Conservation (phyloP, 225 moss, liverwort and hornwort genomes). For the Sphagnum tenellum region DNA sequence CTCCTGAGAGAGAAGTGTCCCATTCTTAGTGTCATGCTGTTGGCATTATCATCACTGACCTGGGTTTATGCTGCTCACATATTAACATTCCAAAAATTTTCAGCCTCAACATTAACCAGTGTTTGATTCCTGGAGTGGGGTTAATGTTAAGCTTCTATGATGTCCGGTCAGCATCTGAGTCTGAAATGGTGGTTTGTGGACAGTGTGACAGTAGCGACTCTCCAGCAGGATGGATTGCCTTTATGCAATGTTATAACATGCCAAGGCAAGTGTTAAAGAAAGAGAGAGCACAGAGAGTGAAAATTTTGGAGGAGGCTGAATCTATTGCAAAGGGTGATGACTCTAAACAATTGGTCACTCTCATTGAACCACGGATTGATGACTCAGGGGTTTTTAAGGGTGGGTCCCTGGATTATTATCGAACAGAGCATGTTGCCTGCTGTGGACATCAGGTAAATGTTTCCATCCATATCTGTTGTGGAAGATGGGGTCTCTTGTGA, state of each 20-base stretch:
- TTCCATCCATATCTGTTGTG: neutral
- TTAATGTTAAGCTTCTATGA: neutral
- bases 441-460: constrained; percentile 90
- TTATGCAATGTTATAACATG: constrained; percentile 80
- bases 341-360: constrained; percentile 24
- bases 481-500: too few species aligned
- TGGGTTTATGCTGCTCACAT: too few species aligned
- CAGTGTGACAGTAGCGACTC: constrained; percentile 82
- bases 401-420: constrained; percentile 41
- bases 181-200: neutral
- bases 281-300: neutral
- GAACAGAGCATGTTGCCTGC: constrained; percentile 81
- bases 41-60: too few species aligned
- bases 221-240: constrained; percentile 85
- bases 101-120: too few species aligned
- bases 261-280: constrained; percentile 36
- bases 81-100: too few species aligned
- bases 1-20: too few species aligned
- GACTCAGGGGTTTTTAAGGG: neutral
- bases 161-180: neutral
- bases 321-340: too few species aligned
- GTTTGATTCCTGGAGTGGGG: neutral
- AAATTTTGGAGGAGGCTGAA: neutral
- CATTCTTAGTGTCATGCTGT: too few species aligned
- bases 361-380: constrained; percentile 6